phyloP scores from a whole-genome alignment of 2,329 filamentous ascomycete genomes.

The Malbranchea zuffiana region DNA sequence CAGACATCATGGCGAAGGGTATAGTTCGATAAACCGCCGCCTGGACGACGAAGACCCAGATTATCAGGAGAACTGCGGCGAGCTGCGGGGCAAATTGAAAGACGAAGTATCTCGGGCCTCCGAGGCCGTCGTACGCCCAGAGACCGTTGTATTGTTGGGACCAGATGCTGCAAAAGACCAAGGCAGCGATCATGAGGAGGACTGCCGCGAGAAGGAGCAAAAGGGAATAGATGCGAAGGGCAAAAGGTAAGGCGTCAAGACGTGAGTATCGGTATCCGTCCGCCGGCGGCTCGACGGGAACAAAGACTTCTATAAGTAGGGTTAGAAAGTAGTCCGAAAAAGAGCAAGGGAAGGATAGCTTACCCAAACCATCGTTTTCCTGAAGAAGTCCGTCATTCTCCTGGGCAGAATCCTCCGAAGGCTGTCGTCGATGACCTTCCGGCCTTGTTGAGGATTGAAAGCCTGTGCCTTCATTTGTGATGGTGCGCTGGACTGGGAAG shows the following conservation, averaged over 20 bases:
- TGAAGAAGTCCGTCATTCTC: too few relatives aligned
- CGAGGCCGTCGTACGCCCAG: constrained; percentile 56
- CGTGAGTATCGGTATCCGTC: constrained; percentile 38
- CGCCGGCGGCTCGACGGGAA: constrained; percentile 37
- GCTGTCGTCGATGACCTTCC: too few relatives aligned
- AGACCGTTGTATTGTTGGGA: constrained; percentile 54
- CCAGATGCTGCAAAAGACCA: constrained; percentile 63
- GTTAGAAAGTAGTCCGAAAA: background rate
- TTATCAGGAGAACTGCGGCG: constrained; percentile 56
- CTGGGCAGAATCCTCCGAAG: too few relatives aligned
- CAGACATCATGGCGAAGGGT: constrained; percentile 66
- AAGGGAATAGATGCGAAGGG: constrained; percentile 58
- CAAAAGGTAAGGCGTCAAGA: constrained; percentile 60
- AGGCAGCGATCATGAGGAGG: constrained; percentile 57
- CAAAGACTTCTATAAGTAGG: constrained; percentile 34
- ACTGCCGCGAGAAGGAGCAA: constrained; percentile 50
- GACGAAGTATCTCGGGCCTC: constrained; percentile 67
- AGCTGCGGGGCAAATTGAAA: constrained; percentile 78
- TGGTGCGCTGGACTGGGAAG: constrained; percentile 42
- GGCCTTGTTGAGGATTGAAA: constrained; percentile 28
- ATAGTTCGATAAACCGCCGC: constrained; percentile 62
- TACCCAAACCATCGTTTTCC: constrained; percentile 1
- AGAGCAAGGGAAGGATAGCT: background rate
- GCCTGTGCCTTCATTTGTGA: constrained; percentile 39
- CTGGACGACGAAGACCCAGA: constrained; percentile 69